Base-by-base conservation (phyloP, 2,329 filamentous ascomycete genomes). In the Hortaea sp. region DNA sequence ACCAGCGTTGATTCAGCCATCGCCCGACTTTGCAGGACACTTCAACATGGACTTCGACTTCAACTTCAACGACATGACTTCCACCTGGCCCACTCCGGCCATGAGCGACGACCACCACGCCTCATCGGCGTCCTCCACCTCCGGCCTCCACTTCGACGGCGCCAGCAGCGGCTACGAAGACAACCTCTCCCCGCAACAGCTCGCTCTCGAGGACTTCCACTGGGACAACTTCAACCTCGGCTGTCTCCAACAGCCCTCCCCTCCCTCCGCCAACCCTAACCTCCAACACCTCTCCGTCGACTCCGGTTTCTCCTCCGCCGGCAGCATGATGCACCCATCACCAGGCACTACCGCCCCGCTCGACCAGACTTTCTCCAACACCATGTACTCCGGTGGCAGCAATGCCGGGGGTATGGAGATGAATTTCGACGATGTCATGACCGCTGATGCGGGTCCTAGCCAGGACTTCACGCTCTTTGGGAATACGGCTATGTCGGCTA, bases 401-500 rank as follows among this genome's bases (percentile, higher is more conserved):
- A 20, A 20, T 20, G 20, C 20, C 20, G 20, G 20, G 20, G 32
- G n/a, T 35, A 35, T n/a, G 32, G 75, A 78, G 27, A 71, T 79
- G 66, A 65, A 64, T 30, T 53, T 70, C 28, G 83, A 88, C 49
- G 82, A 87, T 57, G 76, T 74, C 35, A 84, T 80, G 54, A 49
- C 47, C 32, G 83, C 87, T 62, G 87, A 87, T 55, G 74, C 77
- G 9, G 44, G 39, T 11, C 30, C 39, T 9, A 46, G 30, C 27
- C 34, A 42, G 20, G 44, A 87, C 62, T 88, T 87, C 55, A 74
- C 77, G 12, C 72, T 88, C 11, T 87, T 68, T 49, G 65, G 67
- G 39, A 50, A 52, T 5, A 54, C 55, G 10, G 37, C 37, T 12
- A 7, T 7, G 37, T 10, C 13, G 11, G 13, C 37, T 10, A 27